Percentiles rank a stretch among this genome's conserved stretches.
phyloP scores from a whole-genome alignment of 116 monocot species.

The Thalassia testudinum region DNA sequence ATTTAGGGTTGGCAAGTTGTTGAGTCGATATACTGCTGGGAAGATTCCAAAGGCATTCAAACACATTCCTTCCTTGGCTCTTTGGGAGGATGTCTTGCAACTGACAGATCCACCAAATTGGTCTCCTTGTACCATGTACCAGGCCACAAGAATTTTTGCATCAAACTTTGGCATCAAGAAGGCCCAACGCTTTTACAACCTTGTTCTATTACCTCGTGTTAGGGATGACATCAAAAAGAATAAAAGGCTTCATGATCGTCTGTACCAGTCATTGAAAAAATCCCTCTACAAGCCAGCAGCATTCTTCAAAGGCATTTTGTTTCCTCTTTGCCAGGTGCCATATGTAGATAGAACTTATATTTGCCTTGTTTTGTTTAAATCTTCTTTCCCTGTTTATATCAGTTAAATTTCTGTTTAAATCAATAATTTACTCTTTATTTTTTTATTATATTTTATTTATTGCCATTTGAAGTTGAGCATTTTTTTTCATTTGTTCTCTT shows the following conservation, averaged over 20 bases:
- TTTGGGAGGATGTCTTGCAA: slow-evolving; percentile 82
- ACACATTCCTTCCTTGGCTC: slow-evolving; percentile 52
- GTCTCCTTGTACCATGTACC: slow-evolving; percentile 93
- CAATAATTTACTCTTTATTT: too few relatives aligned
- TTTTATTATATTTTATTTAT: too few relatives aligned
- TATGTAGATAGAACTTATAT: too few relatives aligned
- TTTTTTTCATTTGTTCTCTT: too few relatives aligned
- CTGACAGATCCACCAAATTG: slow-evolving; percentile 85
- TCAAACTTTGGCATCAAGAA: slow-evolving; percentile 56
- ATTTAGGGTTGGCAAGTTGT: slow-evolving; percentile 61
- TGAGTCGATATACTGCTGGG: slow-evolving; percentile 84
- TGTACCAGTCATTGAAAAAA: slow-evolving; percentile 84
- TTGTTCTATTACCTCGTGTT: slow-evolving; percentile 72
- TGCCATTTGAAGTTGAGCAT: too few relatives aligned
- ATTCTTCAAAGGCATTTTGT: slow-evolving; percentile 81
- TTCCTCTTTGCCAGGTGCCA: slow-evolving; percentile 81
- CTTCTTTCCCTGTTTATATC: too few relatives aligned
- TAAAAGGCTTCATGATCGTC: slow-evolving; percentile 83
- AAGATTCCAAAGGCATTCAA: slow-evolving; percentile 89
- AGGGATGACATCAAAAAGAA: slow-evolving; percentile 88
- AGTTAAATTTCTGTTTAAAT: too few relatives aligned
- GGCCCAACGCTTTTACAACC: slow-evolving; percentile 61
- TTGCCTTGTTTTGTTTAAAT: too few relatives aligned
- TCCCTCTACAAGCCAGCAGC: slow-evolving; percentile 93
- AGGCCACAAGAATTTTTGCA: slow-evolving; percentile 84